Evolutionary conservation across 768 basidiomycete genomes (phyloP), one percentile per base, ranked within the genome.

Genomic region (Astraeus odoratus): DNA sequence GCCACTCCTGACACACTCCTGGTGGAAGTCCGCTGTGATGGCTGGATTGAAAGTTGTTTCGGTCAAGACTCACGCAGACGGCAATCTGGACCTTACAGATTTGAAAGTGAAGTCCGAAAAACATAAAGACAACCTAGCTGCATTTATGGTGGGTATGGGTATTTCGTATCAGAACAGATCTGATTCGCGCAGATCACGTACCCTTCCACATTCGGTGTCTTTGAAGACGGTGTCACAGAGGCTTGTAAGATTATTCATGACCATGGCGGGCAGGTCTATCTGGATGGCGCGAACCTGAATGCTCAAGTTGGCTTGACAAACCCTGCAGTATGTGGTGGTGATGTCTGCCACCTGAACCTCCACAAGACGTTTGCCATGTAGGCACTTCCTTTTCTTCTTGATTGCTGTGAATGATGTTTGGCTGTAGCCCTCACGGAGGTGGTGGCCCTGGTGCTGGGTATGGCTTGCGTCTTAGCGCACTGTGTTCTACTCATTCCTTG

Each of bases 321-420:
- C 60, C 89, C 89, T 27, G 91, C 88, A 1, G 83, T 77, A n/a
- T 95, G 92, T 57, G 96, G 96, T 38, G 95, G 92, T 43, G 96
- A 99, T 64, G 93, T 99, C 30, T 96, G 93, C 62, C 96, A 99
- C 63, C 76, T 97, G 70, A 99, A 99, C 67, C 73, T 98, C 27
- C 96, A 99, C 73, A 99, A 98, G 70, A 95, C 93, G 1, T 96
- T 96, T 60, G 86, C 92, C 6, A 97, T 96, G 86, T 90, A 59
- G 46, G 85, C 57, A 4, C 20, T 30, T 2, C 20, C 10, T 20
- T 42, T 33, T 18, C 36, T 19, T 12, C 39, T 19, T 16, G 34
- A 15, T 38, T 20, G 8, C 6, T 30, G 8, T 35, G 10, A 33
- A 42, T 46, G 10, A 45, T 34, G 16, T 24, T 30, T 34, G 46